Evolutionary conservation across 345 rosid species (phyloP).

Genomic region (Citrus medica): DNA sequence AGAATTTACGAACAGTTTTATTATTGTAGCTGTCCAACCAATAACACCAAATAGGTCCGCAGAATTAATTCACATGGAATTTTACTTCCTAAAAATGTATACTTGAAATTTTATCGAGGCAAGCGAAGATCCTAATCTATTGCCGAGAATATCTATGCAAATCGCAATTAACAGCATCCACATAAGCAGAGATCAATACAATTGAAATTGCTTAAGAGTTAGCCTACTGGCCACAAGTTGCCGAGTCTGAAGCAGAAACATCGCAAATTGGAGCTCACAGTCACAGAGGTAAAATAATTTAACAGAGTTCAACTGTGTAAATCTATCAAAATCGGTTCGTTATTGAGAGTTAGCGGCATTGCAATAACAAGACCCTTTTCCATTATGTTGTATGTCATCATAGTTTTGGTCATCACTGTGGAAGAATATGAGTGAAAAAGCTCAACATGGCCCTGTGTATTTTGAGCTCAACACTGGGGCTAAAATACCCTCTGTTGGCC

Average conservation of each 20-base stretch:
- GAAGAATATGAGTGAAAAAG: conserved; percentile 28
- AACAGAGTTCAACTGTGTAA: not conserved
- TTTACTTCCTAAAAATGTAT: no score
- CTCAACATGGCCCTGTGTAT: conserved; percentile 17
- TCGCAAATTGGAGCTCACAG: not conserved
- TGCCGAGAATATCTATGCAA: not conserved
- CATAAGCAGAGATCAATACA: not conserved
- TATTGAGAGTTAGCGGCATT: not conserved
- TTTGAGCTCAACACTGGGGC: conserved; percentile 53
- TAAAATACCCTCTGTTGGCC: conserved; percentile 45
- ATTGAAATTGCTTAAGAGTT: not conserved
- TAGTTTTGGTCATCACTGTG: not conserved
- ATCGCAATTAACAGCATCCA: not conserved
- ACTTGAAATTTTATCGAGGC: not conserved
- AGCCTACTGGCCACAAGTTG: not conserved
- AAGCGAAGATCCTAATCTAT: not conserved
- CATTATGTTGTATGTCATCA: not conserved
- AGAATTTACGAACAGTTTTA: no score
- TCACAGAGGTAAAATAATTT: not conserved
- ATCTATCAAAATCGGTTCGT: not conserved
- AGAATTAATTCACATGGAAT: no score
- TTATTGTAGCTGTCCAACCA: no score
- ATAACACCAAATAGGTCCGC: no score
- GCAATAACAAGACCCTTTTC: not conserved
- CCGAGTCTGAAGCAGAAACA: conserved; percentile 7